Conservation (phyloP, 371 early-diverging fungal genomes). For the Mortierella sp. region DNA sequence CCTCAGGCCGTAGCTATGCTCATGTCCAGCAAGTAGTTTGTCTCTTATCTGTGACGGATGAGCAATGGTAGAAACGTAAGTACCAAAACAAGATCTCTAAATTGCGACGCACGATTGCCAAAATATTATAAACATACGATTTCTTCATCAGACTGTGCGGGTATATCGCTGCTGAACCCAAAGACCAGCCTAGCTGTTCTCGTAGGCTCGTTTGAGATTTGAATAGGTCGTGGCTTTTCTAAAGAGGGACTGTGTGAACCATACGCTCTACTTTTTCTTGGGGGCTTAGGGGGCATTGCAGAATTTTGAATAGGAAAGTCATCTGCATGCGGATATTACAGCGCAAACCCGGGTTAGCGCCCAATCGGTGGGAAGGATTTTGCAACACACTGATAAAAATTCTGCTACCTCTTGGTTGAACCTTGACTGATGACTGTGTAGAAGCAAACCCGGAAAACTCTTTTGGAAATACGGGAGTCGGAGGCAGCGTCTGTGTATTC, state of each 20-base stretch:
- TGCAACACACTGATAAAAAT: not conserved
- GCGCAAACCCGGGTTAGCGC: not conserved
- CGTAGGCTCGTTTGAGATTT: not conserved
- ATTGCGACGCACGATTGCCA: not conserved
- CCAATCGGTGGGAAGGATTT: too few species aligned
- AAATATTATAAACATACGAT: constrained; percentile 14
- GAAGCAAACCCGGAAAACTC: constrained; percentile 14
- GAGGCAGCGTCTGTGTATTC: not conserved
- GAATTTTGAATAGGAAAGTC: constrained; percentile 16
- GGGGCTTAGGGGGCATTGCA: not conserved
- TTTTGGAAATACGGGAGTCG: constrained; percentile 16
- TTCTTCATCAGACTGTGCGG: constrained; percentile 23
- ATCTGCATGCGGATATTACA: not conserved
- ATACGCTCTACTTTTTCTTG: constrained; percentile 17
- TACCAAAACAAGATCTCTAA: not conserved
- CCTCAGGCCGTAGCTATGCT: constrained; percentile 15
- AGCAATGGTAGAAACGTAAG: not conserved
- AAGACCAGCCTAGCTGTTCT: not conserved
- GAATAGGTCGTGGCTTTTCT: constrained; percentile 23
- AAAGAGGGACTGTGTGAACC: not conserved
- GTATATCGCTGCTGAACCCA: constrained; percentile 23
- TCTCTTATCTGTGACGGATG: constrained; percentile 20
- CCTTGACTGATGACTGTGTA: constrained; percentile 16
- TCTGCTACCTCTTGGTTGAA: constrained; percentile 15
- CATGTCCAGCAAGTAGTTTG: constrained; percentile 21